Conservation (phyloP, 495 filamentous ascomycete species). For the Penicillium diatomitis region DNA sequence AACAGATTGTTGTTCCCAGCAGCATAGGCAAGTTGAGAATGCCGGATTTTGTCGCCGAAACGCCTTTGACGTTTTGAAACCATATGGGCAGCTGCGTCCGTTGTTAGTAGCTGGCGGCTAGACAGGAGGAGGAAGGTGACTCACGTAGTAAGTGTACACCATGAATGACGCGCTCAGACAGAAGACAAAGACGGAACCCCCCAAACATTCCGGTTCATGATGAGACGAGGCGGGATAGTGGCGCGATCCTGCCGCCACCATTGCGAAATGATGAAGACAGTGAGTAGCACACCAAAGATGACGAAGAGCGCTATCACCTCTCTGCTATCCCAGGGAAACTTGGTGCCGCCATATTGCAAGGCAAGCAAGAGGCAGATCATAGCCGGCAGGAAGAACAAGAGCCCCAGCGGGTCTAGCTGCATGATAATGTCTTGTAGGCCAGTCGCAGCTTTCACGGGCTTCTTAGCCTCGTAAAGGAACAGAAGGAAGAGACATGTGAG, state of each 20-base stretch:
- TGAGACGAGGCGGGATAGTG: neutral
- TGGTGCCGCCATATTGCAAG: conserved; percentile 9
- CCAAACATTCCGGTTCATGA: neutral
- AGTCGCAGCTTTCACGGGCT: neutral
- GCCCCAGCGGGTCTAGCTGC: conserved; percentile 36
- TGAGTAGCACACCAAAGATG: neutral
- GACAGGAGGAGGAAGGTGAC: neutral
- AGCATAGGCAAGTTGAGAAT: conserved; percentile 11
- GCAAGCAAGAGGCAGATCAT: conserved; percentile 24
- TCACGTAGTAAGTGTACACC: neutral
- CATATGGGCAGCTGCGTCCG: conserved; percentile 19
- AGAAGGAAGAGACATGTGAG: neutral
- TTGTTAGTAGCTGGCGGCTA: neutral
- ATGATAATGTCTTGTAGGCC: neutral
- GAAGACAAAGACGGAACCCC: neutral
- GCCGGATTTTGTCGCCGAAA: conserved; percentile 18
- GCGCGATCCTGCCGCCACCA: conserved; percentile 32
- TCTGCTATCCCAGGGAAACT: neutral
- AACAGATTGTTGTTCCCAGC: conserved; percentile 3
- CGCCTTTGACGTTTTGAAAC: conserved; percentile 28
- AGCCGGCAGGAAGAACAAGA: conserved; percentile 24
- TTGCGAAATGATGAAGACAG: conserved; percentile 34
- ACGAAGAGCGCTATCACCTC: neutral
- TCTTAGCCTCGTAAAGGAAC: neutral
- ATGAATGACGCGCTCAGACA: neutral